A percentile compares a stretch with the other conserved stretches of the same genome.
Conservation (phyloP, 805 yeast genomes). For the Dipodascus geniculatus region DNA sequence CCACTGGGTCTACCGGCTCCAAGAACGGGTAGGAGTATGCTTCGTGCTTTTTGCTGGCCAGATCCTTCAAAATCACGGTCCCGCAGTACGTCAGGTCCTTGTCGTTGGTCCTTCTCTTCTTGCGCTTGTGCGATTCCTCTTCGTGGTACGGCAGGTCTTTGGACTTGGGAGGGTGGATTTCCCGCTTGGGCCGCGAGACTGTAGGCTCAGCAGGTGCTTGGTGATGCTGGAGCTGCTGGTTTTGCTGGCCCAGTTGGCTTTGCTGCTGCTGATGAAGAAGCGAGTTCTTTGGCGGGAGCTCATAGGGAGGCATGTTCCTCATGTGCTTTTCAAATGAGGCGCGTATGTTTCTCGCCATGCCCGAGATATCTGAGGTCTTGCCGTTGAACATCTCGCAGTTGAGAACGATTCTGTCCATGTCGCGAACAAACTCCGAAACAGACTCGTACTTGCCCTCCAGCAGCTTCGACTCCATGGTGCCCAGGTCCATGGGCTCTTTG, state of each 20-base stretch:
- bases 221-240: conserved; percentile 18
- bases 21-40: conserved; percentile 80
- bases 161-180: conserved; percentile 92
- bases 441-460: conserved; percentile 57
- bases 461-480: conserved; percentile 79
- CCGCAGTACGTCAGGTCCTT: conserved; percentile 82
- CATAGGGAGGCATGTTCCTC: conserved; percentile 73
- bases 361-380: conserved; percentile 65
- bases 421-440: conserved; percentile 57
- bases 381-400: conserved; percentile 86
- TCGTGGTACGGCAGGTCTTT: conserved; percentile 82
- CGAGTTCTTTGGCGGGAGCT: conserved; percentile 20
- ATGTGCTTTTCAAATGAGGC: conserved; percentile 90
- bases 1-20: conserved; percentile 91
- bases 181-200: conserved; percentile 77
- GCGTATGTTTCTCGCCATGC: conserved; percentile 84
- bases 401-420: conserved; percentile 71
- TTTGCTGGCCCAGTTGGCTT: too few relatives aligned
- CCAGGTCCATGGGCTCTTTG: conserved; percentile 83
- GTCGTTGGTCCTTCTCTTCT: conserved; percentile 37
- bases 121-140: conserved; percentile 81
- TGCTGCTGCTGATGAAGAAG: conserved; percentile 14
- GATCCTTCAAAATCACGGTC: conserved; percentile 61
- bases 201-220: conserved; percentile 7
- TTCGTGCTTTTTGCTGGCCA: conserved; percentile 73